phyloP scores from a whole-genome alignment of 176 grass and related monocot genomes.

The Pharus latifolius region DNA sequence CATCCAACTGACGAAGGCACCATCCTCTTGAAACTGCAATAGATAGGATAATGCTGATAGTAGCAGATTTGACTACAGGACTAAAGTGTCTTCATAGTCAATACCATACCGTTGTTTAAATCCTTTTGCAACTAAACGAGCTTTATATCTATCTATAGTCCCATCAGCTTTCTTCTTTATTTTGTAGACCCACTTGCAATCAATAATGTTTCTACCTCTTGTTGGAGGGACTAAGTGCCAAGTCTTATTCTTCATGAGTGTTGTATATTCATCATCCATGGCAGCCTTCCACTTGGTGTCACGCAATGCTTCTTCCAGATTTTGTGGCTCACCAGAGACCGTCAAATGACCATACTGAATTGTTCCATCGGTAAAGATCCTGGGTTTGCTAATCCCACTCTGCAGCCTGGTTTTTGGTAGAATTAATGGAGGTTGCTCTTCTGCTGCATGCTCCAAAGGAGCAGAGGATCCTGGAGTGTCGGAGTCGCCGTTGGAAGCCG shows the following conservation, averaged over 20 bases:
- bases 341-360: neutral
- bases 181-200: neutral
- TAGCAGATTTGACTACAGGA: neutral
- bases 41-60: neutral
- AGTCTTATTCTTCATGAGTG: neutral
- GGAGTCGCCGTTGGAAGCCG: too few species aligned
- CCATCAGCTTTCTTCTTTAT: neutral
- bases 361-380: neutral
- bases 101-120: neutral
- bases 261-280: neutral
- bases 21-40: neutral
- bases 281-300: neutral
- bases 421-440: neutral
- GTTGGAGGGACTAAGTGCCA: neutral
- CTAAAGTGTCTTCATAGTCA: conserved; percentile 2
- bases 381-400: neutral
- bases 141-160: neutral
- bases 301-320: neutral
- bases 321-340: neutral
- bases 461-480: neutral
- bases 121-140: neutral
- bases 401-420: neutral
- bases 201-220: neutral
- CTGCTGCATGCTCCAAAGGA: neutral
- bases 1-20: neutral